A percentile compares a stretch with the other conserved stretches of the same genome.
Evolutionary conservation across 1,284 basidiomycete species (phyloP).

Genomic region (Trametes hirsuta): DNA sequence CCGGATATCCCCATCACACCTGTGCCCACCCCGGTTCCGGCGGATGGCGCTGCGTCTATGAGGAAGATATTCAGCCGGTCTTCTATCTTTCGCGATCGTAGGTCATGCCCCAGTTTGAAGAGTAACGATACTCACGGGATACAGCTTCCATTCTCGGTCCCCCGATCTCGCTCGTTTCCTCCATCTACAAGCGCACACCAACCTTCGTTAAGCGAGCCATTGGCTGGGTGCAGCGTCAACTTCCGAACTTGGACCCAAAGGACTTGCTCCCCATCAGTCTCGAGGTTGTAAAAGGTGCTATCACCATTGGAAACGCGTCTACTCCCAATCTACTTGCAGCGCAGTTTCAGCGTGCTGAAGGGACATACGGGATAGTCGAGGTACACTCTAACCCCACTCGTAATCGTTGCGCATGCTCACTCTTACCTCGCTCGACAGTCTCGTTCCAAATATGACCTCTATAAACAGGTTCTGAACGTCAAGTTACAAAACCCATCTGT

Average conservation of each 20-base stretch:
- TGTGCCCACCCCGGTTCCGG: constrained; percentile 21
- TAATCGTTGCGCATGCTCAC: neutral
- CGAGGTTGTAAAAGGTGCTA: constrained; percentile 71
- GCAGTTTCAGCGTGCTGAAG: constrained; percentile 74
- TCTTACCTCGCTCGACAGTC: constrained; percentile 48
- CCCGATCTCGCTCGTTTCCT: constrained; percentile 32
- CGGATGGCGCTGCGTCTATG: constrained; percentile 30
- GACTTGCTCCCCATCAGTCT: constrained; percentile 84
- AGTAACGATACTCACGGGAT: neutral
- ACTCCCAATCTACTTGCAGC: constrained; percentile 81
- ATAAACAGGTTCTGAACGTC: constrained; percentile 78
- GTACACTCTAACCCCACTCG: constrained; percentile 38
- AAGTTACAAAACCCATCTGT: constrained; percentile 69
- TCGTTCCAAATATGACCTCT: constrained; percentile 76
- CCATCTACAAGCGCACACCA: constrained; percentile 43
- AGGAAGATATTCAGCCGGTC: constrained; percentile 37
- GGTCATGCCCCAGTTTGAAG: neutral
- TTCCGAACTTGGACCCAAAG: constrained; percentile 74
- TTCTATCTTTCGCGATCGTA: constrained; percentile 35
- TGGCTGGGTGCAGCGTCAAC: constrained; percentile 57
- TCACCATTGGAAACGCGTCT: constrained; percentile 83
- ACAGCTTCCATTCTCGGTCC: constrained; percentile 30
- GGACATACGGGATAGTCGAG: constrained; percentile 78
- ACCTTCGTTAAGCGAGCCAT: constrained; percentile 47
- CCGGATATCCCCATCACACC: constrained; percentile 33